Conservation (phyloP, 139 green algal species). For the Chlamydomonas sp. region DNA sequence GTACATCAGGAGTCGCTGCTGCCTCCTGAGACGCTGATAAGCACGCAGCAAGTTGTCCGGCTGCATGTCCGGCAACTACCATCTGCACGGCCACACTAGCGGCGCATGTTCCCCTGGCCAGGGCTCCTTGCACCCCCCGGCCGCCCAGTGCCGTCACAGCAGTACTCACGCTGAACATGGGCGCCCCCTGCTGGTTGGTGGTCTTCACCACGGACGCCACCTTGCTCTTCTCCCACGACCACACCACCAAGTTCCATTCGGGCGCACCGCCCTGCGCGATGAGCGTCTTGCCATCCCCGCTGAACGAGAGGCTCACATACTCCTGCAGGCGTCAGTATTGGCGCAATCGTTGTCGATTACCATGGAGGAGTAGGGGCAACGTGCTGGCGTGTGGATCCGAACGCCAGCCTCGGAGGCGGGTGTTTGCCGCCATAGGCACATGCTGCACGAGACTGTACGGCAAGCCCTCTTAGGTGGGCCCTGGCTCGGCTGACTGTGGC, state of each 20-base stretch:
- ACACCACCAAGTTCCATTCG: constrained; percentile 92
- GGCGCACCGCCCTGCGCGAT: constrained; percentile 82
- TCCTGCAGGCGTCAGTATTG: constrained; percentile 66
- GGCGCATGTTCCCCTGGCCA: too few species aligned
- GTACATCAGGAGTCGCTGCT: too few species aligned
- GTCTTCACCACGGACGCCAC: constrained; percentile 61
- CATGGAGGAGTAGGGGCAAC: too few species aligned
- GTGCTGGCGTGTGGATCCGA: too few species aligned
- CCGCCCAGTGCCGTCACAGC: background rate
- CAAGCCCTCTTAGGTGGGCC: too few species aligned
- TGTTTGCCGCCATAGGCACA: background rate
- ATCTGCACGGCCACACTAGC: too few species aligned
- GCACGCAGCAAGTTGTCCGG: too few species aligned
- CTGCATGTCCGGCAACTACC: too few species aligned
- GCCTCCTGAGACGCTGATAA: too few species aligned
- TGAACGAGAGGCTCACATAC: constrained; percentile 89
- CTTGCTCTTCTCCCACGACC: constrained; percentile 93
- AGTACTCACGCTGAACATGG: constrained; percentile 48
- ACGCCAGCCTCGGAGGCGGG: too few species aligned
- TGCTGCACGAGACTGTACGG: background rate
- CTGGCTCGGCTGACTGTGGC: too few species aligned
- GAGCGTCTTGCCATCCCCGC: constrained; percentile 83
- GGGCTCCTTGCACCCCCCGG: background rate
- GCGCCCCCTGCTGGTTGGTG: constrained; percentile 56
- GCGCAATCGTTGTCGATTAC: too few species aligned